Evolutionary conservation across 371 early-diverging fungal species (phyloP), one percentile per base, ranked within the genome.

Genomic region (Mortierella sp.): DNA sequence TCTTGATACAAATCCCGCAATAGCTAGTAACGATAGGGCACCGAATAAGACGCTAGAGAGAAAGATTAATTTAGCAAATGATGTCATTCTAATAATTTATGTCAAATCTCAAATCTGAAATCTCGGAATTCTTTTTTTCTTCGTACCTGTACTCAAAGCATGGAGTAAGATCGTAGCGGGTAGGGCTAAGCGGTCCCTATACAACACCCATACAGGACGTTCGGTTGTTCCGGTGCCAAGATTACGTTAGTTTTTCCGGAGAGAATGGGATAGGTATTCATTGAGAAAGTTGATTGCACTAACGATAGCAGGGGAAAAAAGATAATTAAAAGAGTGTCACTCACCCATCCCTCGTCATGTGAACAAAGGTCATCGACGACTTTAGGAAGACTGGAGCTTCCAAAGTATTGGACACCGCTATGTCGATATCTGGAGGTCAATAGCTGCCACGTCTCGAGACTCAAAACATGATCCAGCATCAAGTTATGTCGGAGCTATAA

Each of bases 141-240:
- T 60, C 0, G 33, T 63, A 76, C 72, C 72, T 69, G 57, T 61
- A 68, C 50, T 72, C 72, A 28, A 72, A 72, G 66, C 72, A 72
- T 6, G 57, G 65, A 16, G 77, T 62, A 22, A 77, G 41, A 40
- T 72, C 77, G 55, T 60, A 65, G 0, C 73, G 72, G 33, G n/a
- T 43, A 10, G 63, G 64, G 19, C 77, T 72, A 1, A 38, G 4
- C 1, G 77, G 72, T 1, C 69, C 72, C 73, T 77, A 64, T 10
- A 24, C 19, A 10, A 10, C 16, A 3, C 19, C 9, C 36, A 36
- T 36, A 36, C 36, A 36, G 3, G 50, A 19, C 3, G 40, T 5
- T 6, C 36, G 52, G 19, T 55, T 22, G 32, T 28, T 21, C 24
- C 21, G 45, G 16, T 45, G 11, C 50, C 16, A n/a, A 50, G 50